phyloP scores from a whole-genome alignment of 345 rosid genomes.

The Eucalyptus victrix region DNA sequence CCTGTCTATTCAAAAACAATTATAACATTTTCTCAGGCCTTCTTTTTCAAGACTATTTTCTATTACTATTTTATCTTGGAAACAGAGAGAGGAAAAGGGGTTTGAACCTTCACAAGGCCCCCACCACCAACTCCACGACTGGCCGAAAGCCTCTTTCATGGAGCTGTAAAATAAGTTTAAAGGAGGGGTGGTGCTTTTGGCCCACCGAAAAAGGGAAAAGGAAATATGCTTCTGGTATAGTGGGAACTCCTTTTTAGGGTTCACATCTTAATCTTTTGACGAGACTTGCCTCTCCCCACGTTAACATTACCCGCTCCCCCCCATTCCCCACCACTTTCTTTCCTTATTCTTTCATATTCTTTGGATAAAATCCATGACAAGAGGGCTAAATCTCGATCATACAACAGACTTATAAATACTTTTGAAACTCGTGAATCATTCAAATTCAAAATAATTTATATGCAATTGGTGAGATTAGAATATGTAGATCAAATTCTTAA shows the following conservation, averaged over 20 bases:
- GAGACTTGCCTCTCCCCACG: slow-evolving; percentile 27
- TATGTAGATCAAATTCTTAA: not conserved
- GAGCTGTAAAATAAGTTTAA: not conserved
- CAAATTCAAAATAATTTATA: not conserved
- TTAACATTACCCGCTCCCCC: not conserved
- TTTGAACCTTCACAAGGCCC: not conserved
- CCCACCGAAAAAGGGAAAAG: not conserved
- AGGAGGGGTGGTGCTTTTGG: not conserved
- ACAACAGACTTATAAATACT: not conserved
- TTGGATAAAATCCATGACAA: not conserved
- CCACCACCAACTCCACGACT: not conserved
- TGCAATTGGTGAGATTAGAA: not conserved
- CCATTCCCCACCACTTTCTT: not conserved
- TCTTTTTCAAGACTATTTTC: not conserved
- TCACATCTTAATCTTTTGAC: slow-evolving; percentile 40
- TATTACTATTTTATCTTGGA: not conserved
- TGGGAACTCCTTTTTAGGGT: slow-evolving; percentile 73
- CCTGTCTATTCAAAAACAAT: not conserved
- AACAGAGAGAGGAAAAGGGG: not conserved
- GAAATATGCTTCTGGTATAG: not conserved
- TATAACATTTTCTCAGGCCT: not conserved
- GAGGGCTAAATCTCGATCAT: not conserved
- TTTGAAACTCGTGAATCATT: not conserved
- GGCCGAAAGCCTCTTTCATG: not conserved
- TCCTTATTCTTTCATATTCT: not conserved